Base-by-base conservation (phyloP, 768 basidiomycete species). In the Leccinum rimulosum region DNA sequence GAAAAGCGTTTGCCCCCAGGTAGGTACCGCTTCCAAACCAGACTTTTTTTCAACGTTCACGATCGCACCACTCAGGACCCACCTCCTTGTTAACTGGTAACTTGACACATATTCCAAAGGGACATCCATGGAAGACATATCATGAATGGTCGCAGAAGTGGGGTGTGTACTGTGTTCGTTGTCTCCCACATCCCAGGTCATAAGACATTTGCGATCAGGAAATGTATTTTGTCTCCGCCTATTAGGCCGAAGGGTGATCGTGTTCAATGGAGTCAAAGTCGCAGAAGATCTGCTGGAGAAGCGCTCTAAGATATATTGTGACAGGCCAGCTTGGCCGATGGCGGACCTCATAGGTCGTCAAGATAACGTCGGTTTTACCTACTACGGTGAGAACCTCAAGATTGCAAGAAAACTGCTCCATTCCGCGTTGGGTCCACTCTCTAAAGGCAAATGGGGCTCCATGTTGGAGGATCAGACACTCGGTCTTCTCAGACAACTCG, bases 321-420 rank as follows among this genome's bases (percentile, higher is more conserved):
- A 80, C 63, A 76, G 83, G 14, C 82, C 83, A 3, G 71, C 71
- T 6, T 75, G 75, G 71, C 79, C 82, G 77, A 78, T 72, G 59
- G 70, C 76, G 54, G 74, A 75, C 6, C 61, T 82, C 28, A 79
- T 78, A 56, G 77, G 71, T 22, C 76, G 79, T 10, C 76, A 74
- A 31, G 66, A 74, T 56, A 61, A 76, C 1, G 71, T 80, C 70
- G 76, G 31, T 74, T 81, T 62, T 33, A 52, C 58, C 4, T 60
- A 60, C 35, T 62, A 60, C n/a, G 53, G 61, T 59, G 58, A 54
- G 22, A 54, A 47, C 14, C 58, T 58, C 14, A 73, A 65, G 59
- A 65, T 70, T 8, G 82, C 81, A 52, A 75, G 82, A 11, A 76
- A 65, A 31, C 66, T 82, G 1, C 60, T 82, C 2, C 73, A 77